Conservation (phyloP, 306 rosid genomes). For the Carpinus fangiana region DNA sequence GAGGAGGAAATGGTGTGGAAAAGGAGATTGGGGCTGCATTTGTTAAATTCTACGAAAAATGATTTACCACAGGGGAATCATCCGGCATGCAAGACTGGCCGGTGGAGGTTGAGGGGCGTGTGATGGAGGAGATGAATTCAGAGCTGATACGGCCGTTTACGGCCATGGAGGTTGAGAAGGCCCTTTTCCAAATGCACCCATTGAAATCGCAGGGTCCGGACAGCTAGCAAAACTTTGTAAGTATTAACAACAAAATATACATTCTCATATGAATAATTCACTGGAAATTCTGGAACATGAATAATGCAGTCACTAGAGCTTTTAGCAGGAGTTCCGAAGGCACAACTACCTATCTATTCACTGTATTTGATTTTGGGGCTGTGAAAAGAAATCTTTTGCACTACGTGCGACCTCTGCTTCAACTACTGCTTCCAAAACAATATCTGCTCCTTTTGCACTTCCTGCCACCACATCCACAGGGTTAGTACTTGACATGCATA, state of each 20-base stretch:
- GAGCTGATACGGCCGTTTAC: too few relatives aligned
- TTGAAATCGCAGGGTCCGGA: too few relatives aligned
- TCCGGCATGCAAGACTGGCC: too few relatives aligned
- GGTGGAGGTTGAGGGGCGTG: too few relatives aligned
- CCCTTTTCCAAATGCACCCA: too few relatives aligned
- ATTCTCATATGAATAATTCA: not conserved
- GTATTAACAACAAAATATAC: not conserved
- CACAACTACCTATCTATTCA: not conserved
- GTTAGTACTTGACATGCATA: not conserved
- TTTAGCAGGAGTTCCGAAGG: not conserved
- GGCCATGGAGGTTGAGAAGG: too few relatives aligned
- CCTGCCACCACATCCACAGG: slow-evolving; percentile 47
- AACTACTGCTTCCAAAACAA: slow-evolving; percentile 74
- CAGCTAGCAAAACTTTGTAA: too few relatives aligned
- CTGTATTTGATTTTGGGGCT: slow-evolving; percentile 54
- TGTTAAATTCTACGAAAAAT: too few relatives aligned
- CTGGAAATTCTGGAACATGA: not conserved
- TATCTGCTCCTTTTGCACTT: slow-evolving; percentile 63
- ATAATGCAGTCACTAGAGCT: not conserved
- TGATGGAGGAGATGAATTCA: too few relatives aligned
- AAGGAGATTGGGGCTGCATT: too few relatives aligned
- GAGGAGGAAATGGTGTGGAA: too few relatives aligned
- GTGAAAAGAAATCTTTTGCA: slow-evolving; percentile 83
- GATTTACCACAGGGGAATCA: too few relatives aligned
- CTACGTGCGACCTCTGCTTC: slow-evolving; percentile 88